phyloP scores from a whole-genome alignment of 345 rosid genomes.

The Citrus sp. region DNA sequence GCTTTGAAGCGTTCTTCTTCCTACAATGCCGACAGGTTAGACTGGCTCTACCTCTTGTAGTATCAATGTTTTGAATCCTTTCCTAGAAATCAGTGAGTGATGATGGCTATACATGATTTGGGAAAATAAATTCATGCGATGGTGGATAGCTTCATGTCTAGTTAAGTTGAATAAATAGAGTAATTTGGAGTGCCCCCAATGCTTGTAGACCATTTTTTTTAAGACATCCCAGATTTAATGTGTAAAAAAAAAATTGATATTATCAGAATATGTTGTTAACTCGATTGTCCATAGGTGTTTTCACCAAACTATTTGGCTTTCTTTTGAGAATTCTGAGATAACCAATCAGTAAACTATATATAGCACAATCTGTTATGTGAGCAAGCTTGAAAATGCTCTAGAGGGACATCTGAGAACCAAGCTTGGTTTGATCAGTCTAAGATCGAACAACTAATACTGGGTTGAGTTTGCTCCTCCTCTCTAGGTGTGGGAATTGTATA shows the following conservation, averaged over 20 bases:
- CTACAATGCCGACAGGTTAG: slow-evolving; percentile 89
- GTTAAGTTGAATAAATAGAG: too few species aligned
- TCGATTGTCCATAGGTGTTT: not conserved
- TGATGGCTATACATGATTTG: not conserved
- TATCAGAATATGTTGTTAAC: not conserved
- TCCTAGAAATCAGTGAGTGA: not conserved
- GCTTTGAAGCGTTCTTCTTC: slow-evolving; percentile 91
- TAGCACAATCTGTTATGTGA: not conserved
- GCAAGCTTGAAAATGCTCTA: not conserved
- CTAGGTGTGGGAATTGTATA: not conserved
- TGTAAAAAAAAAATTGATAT: not conserved
- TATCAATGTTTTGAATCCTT: not conserved
- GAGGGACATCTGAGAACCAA: not conserved
- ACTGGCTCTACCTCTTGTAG: slow-evolving; percentile 6
- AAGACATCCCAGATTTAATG: not conserved
- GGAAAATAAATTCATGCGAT: not conserved
- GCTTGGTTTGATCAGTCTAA: not conserved
- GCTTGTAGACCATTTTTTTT: not conserved
- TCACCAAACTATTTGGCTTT: not conserved
- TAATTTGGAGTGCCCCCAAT: too few species aligned
- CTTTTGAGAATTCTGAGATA: too few species aligned
- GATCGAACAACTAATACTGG: not conserved
- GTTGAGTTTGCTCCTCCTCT: not conserved
- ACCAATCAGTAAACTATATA: too few species aligned
- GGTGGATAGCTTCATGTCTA: not conserved